Evolutionary conservation across 2,329 filamentous ascomycete genomes (phyloP), one percentile per base, ranked within the genome.

Genomic region (Pyrenophora teres): DNA sequence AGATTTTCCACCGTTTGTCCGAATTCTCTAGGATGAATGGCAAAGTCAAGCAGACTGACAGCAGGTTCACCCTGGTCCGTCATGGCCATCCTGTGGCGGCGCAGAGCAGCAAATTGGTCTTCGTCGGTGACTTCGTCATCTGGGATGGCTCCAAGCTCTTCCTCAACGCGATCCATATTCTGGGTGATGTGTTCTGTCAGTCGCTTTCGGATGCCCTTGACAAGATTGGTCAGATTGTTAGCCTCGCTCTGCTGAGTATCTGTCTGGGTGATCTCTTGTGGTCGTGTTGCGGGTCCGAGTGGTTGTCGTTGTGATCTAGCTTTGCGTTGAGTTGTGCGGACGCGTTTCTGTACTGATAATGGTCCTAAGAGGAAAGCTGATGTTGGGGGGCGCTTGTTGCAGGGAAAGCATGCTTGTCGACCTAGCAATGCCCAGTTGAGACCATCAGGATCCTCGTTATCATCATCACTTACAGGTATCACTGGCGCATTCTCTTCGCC

Each of bases 1-100:
- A 99, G 80, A 65, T 99, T 99, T 71, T 99, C 94, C 6, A 99
- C 87, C 0, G 92, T 96, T 74, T 99, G 94, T 0, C 90, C 90
- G 65, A 97, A 99, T 0, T 91, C 96, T 33, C 78, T 78, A 0
- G 94, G 94, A 63, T 99, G 96, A 58, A 97, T 83, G 35, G 92
- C 90, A 62, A 97, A 97, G 45, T 88, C 86, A 71, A 97, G 88
- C 10, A 97, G 76, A 42, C 89, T 85, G 3, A 96, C 83, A 7
- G 62, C 65, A 12, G 64, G 25, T 13, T 90, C 89, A 1, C 86
- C 87, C 2, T 86, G 55, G 1, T 38, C 85, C 15, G 81, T 79
- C 10, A 50, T 41, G 5, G 85, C 82, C 12, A 96, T 77, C 2
- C 86, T 83, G 63, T 88, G 76, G 47, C 83, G 79, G 32, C 84